phyloP scores from a whole-genome alignment of 2,329 filamentous ascomycete genomes.

The Zarea fungicola region DNA sequence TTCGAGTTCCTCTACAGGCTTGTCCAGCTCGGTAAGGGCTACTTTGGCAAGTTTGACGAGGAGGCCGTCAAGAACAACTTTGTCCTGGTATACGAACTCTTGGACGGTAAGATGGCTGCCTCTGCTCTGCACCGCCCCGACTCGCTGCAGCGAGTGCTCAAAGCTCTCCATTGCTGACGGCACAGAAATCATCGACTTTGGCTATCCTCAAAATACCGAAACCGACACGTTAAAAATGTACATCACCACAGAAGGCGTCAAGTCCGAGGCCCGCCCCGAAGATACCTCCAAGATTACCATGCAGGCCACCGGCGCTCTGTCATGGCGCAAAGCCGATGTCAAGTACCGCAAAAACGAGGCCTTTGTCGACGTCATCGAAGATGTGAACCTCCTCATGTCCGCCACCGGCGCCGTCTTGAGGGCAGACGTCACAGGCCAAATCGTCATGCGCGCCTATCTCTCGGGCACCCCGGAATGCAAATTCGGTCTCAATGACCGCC shows the following conservation, averaged over 20 bases:
- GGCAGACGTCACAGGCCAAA: conserved; percentile 94
- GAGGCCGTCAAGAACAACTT: conserved; percentile 99
- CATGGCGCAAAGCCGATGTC: conserved; percentile 95
- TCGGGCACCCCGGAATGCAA: conserved; percentile 97
- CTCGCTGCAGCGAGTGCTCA: neutral
- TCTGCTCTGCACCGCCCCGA: no score
- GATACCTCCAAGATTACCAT: conserved; percentile 98
- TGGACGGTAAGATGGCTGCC: conserved; percentile 79
- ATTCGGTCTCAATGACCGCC: conserved; percentile 92
- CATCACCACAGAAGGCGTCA: conserved; percentile 98
- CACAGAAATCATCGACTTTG: conserved; percentile 94
- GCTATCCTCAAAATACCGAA: conserved; percentile 98
- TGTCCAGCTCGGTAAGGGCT: conserved; percentile 83
- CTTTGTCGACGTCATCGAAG: conserved; percentile 98
- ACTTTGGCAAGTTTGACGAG: conserved; percentile 99
- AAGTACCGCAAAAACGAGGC: conserved; percentile 99
- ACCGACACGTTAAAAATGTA: conserved; percentile 99
- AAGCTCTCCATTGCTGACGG: neutral
- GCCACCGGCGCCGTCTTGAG: conserved; percentile 90
- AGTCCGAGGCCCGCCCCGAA: conserved; percentile 78
- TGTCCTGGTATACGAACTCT: conserved; percentile 92
- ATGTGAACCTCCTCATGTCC: conserved; percentile 99
- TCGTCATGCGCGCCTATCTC: conserved; percentile 97
- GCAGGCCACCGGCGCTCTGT: conserved; percentile 95
- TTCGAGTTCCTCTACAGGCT: conserved; percentile 97